Conservation (phyloP, 2,329 filamentous ascomycete species). For the Hortaea sp. region DNA sequence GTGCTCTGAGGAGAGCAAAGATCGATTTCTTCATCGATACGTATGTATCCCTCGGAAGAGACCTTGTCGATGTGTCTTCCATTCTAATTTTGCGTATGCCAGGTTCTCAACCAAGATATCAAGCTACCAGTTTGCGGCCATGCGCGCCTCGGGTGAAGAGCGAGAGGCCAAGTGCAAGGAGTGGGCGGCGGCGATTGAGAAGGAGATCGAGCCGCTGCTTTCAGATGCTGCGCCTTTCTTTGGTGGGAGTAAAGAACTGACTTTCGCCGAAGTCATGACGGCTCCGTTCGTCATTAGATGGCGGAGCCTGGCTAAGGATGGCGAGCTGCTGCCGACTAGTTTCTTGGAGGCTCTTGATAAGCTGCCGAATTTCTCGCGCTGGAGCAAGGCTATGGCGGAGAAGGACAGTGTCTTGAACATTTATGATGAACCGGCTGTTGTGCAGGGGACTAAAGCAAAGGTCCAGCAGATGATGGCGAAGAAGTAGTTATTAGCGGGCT, state of each 20-base stretch:
- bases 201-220: slow-evolving; percentile 66
- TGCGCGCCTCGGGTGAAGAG: slow-evolving; percentile 41
- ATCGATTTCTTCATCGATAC: slow-evolving; percentile 65
- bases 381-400: slow-evolving; percentile 17
- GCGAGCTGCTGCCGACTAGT: slow-evolving; percentile 42
- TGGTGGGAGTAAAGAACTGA: slow-evolving; percentile 43
- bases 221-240: slow-evolving; percentile 36
- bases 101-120: slow-evolving; percentile 52
- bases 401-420: slow-evolving; percentile 54
- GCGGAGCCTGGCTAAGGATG: slow-evolving; percentile 44
- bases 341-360: slow-evolving; percentile 40
- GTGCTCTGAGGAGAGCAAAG: slow-evolving; percentile 53
- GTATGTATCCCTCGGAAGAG: no score
- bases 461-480: slow-evolving; percentile 23
- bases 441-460: slow-evolving; percentile 34
- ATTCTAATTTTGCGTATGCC: no score
- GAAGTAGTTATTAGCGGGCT: no score
- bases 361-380: slow-evolving; percentile 44
- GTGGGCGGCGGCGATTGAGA: slow-evolving; percentile 48
- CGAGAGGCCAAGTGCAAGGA: slow-evolving; percentile 39
- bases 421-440: slow-evolving; percentile 43
- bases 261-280: slow-evolving; percentile 61
- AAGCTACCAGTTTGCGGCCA: slow-evolving; percentile 35
- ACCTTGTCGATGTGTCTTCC: no score
- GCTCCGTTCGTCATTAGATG: slow-evolving; percentile 59